Percentiles rank a stretch among this genome's conserved stretches.
Conservation (phyloP, 2,329 filamentous ascomycete genomes). For the Paraconiothyrium sp. region DNA sequence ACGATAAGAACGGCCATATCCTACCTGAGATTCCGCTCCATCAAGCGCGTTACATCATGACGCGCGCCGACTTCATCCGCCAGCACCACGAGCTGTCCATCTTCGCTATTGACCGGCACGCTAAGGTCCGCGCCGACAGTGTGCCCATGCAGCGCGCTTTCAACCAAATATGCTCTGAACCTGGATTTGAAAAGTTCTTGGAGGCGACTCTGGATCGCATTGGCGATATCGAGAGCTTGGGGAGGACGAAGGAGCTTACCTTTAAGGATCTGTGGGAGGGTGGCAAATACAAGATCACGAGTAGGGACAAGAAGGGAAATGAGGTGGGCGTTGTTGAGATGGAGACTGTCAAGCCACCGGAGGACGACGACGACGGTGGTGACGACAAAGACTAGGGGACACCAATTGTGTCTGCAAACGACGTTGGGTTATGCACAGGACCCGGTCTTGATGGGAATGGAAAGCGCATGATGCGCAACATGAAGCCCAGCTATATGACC, state of each 20-base stretch:
- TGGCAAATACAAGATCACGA: constrained; percentile 71
- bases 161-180: constrained; percentile 77
- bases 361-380: constrained; percentile 36
- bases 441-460: neutral
- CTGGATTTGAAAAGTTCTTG: constrained; percentile 83
- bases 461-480: neutral
- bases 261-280: constrained; percentile 92
- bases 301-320: constrained; percentile 39
- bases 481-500: constrained; percentile 7
- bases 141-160: constrained; percentile 98
- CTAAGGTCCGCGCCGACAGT: constrained; percentile 88
- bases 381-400: constrained; percentile 21
- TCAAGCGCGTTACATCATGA: constrained; percentile 78
- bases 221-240: constrained; percentile 89
- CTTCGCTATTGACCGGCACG: constrained; percentile 89
- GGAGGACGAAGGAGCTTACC: constrained; percentile 91
- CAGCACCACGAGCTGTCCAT: constrained; percentile 93
- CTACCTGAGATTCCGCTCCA: constrained; percentile 73
- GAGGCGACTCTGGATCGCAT: constrained; percentile 87
- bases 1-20: constrained; percentile 73
- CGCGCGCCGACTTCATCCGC: constrained; percentile 91
- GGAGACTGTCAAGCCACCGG: constrained; percentile 41
- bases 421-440: neutral
- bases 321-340: constrained; percentile 43
- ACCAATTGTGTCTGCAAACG: too few species aligned